These are phyloP conservation scores for Clarkia xantiana DNA, from an alignment of 345 rosid species.

Conservation along the genomic window DNA sequence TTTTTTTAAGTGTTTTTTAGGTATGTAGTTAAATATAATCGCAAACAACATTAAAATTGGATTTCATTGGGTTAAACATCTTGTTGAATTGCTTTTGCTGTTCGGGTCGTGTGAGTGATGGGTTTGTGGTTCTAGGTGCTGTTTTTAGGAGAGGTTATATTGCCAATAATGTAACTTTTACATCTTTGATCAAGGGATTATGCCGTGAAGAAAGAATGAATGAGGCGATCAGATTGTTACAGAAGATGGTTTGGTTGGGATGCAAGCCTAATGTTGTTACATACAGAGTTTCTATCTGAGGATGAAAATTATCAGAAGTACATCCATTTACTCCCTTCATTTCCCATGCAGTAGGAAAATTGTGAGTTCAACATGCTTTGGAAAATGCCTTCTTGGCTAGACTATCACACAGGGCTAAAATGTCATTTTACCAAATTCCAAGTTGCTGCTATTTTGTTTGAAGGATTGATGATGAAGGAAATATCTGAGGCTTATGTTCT, in stretches of 20 bases:
- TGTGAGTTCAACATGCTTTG: no score
- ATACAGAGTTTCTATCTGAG: constrained; percentile 13
- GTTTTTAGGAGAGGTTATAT: constrained; percentile 16
- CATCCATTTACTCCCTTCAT: constrained; percentile 19
- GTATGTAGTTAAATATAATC: no score
- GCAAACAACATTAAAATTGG: constrained; percentile 7
- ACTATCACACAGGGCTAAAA: no score
- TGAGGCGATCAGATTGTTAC: constrained; percentile 11
- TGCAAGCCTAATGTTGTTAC: constrained; percentile 12
- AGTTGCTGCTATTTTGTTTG: no score
- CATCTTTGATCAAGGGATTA: constrained; percentile 20
- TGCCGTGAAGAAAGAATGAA: constrained; percentile 9
- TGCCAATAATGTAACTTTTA: constrained; percentile 16
- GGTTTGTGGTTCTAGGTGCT: constrained; percentile 15
- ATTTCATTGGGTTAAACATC: constrained; percentile 18
- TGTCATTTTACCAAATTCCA: no score
- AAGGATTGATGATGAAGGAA: no score
- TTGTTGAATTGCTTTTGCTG: constrained; percentile 17
- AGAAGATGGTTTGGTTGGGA: constrained; percentile 13
- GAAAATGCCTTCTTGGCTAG: no score
- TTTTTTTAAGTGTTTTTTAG: no score
- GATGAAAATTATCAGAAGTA: constrained; percentile 12
- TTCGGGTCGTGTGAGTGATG: constrained; percentile 8
- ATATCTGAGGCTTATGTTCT: no score
- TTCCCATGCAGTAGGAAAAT: constrained; percentile 9